Base-by-base conservation (phyloP, 495 filamentous ascomycete species). In the Hyaloscypha finlandica region DNA sequence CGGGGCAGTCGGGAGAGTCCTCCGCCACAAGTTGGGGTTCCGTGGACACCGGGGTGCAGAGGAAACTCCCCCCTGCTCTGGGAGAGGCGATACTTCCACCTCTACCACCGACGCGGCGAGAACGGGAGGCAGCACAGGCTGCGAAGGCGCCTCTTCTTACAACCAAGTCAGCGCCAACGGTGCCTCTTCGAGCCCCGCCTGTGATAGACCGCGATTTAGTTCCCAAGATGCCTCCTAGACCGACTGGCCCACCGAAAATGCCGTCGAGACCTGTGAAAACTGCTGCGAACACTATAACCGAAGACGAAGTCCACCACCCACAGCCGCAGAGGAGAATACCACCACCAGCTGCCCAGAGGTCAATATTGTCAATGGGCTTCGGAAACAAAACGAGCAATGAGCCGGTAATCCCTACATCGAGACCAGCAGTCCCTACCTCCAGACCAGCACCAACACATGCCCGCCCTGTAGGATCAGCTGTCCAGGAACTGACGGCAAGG, bases 81-180 rank as follows among this genome's bases (percentile, higher is more conserved):
- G 81, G 83, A 30, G 75, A 80, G 61, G 78, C 83, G 8, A 81
- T 80, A 35, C 76, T 86, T 0, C 83, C 84, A 0, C 82, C 79
- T 20, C 73, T 86, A 8, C 73, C 73, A 0, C 71, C 71, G 9
- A 68, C 63, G 0, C 53, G 58, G 37, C 53, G 71, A 51, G 73
- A 73, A 42, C 55, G 54, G 12, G 72, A 74, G 53, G 64, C 69
- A 48, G 42, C 42, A 48, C 42, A 48, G 37, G 42, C 54, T 12
- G 31, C 25, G 0, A 71, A 66, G 53, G 57, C 69, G 16, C 61
- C 67, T 16, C 56, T 69, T 4, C 30, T 68, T 2, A 42, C 59
- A 5, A 48, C 60, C 16, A 74, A 74, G 31, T 71, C 69, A 55
- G 65, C 67, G 29, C 70, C 72, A 16, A 55, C 33, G 54, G 59